Percentiles rank a stretch among this genome's conserved stretches.
Evolutionary conservation across 768 basidiomycete genomes (phyloP).

Genomic region (Russula ochroleuca): DNA sequence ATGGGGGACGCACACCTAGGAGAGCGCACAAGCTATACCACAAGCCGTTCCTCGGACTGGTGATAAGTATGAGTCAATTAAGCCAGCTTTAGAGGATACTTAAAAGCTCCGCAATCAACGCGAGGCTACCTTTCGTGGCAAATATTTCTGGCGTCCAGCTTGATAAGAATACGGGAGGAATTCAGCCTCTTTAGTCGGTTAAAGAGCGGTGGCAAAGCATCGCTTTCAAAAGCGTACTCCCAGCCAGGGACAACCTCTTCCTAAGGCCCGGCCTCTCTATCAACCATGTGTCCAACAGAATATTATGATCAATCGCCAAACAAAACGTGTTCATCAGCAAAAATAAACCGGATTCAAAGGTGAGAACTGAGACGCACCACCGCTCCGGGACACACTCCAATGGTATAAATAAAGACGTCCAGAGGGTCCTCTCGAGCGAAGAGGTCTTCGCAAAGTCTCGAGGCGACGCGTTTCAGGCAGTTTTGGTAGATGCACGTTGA

Average conservation of each 20-base stretch:
- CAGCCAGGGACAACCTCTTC: slow-evolving; percentile 65
- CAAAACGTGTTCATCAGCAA: no score
- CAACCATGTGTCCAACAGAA: slow-evolving; percentile 79
- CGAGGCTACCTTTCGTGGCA: slow-evolving; percentile 56
- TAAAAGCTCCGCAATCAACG: neutral
- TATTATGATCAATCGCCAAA: no score
- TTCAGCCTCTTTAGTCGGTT: neutral
- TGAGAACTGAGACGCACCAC: slow-evolving; percentile 49
- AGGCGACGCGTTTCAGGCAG: slow-evolving; percentile 59
- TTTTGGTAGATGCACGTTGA: slow-evolving; percentile 91
- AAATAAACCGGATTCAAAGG: neutral
- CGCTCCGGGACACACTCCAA: slow-evolving; percentile 82
- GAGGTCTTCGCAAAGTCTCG: slow-evolving; percentile 35
- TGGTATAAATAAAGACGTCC: slow-evolving; percentile 75
- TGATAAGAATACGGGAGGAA: slow-evolving; percentile 9
- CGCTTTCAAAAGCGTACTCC: slow-evolving; percentile 71
- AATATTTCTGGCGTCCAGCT: slow-evolving; percentile 87
- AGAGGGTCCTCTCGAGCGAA: slow-evolving; percentile 51
- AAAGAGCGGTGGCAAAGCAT: slow-evolving; percentile 52
- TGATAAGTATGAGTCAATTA: neutral
- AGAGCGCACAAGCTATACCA: slow-evolving; percentile 82
- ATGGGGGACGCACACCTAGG: slow-evolving; percentile 58
- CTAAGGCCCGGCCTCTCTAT: slow-evolving; percentile 61
- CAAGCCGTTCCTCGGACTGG: slow-evolving; percentile 82
- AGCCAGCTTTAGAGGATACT: neutral